Evolutionary conservation across 208 protist genomes (phyloP).

Genomic region (Leishmania major): DNA sequence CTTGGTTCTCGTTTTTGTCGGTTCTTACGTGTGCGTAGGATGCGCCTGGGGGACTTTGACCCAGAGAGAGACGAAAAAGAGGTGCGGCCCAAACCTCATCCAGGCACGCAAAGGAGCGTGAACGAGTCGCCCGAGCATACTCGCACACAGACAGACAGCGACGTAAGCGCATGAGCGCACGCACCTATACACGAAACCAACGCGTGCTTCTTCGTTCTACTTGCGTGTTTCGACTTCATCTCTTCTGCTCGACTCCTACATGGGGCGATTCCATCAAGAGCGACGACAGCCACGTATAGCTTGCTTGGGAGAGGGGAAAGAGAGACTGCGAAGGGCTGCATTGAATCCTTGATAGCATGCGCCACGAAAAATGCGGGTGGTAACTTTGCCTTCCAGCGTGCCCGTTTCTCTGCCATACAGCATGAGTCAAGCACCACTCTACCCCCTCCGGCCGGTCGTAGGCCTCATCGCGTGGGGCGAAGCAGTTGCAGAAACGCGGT

Average conservation of each 20-base stretch:
- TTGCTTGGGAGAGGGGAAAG: not conserved
- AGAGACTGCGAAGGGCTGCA: not conserved
- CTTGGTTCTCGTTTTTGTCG: not conserved
- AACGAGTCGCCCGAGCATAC: not conserved
- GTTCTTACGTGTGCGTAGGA: not conserved
- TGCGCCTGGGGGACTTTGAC: not conserved
- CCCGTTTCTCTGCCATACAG: not conserved
- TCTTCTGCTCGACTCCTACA: not conserved
- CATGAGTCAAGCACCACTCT: not conserved
- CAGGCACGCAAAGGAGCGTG: not conserved
- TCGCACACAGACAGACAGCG: not conserved
- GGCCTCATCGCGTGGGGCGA: not conserved
- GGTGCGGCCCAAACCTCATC: not conserved
- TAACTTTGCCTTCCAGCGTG: not conserved
- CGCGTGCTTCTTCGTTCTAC: not conserved
- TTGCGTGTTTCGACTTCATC: not conserved
- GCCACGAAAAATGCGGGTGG: not conserved
- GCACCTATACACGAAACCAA: not conserved
- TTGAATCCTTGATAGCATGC: not conserved
- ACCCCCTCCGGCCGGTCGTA: not conserved
- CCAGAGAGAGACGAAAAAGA: not conserved
- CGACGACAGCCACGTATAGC: not conserved
- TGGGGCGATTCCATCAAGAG: not conserved
- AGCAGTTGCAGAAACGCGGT: not conserved
- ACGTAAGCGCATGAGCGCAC: not conserved